Evolutionary conservation across 768 basidiomycete species (phyloP).

Genomic region (Harrya chromipes): DNA sequence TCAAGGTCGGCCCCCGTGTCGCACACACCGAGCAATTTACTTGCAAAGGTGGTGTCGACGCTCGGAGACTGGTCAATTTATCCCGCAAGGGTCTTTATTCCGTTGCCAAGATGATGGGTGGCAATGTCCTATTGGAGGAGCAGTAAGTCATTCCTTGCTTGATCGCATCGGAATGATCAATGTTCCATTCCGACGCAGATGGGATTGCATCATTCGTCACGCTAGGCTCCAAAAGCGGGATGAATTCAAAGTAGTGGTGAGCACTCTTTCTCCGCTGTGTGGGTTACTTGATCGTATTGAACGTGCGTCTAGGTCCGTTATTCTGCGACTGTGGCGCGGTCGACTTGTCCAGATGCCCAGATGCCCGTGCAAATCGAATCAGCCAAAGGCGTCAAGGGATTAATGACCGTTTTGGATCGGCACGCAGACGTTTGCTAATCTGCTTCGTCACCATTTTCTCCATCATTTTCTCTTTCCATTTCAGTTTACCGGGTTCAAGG

Average conservation of each 20-base stretch:
- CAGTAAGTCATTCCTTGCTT: constrained; percentile 26
- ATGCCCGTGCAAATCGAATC: constrained; percentile 35
- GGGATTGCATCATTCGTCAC: constrained; percentile 36
- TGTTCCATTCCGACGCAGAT: constrained; percentile 24
- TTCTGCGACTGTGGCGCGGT: constrained; percentile 36
- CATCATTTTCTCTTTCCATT: constrained; percentile 1
- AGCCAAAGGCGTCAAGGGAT: constrained; percentile 33
- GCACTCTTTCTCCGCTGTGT: constrained; percentile 6
- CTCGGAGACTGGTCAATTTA: constrained; percentile 31
- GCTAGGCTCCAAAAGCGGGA: constrained; percentile 27
- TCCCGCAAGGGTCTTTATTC: constrained; percentile 33
- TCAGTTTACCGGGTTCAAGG: constrained; percentile 16
- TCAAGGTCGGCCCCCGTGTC: constrained; percentile 32
- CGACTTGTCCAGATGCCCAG: constrained; percentile 34
- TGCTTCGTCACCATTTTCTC: neutral
- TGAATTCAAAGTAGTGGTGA: constrained; percentile 35
- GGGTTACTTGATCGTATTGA: constrained; percentile 10
- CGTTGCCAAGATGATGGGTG: constrained; percentile 33
- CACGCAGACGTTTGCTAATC: constrained; percentile 26
- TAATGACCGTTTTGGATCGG: constrained; percentile 38
- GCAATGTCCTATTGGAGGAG: constrained; percentile 37
- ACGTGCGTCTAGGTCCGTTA: constrained; percentile 31
- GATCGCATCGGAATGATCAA: constrained; percentile 18
- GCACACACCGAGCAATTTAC: constrained; percentile 34
- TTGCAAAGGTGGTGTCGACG: constrained; percentile 37